Conservation (phyloP, 2,329 filamentous ascomycete genomes). For the Alternaria triticina region DNA sequence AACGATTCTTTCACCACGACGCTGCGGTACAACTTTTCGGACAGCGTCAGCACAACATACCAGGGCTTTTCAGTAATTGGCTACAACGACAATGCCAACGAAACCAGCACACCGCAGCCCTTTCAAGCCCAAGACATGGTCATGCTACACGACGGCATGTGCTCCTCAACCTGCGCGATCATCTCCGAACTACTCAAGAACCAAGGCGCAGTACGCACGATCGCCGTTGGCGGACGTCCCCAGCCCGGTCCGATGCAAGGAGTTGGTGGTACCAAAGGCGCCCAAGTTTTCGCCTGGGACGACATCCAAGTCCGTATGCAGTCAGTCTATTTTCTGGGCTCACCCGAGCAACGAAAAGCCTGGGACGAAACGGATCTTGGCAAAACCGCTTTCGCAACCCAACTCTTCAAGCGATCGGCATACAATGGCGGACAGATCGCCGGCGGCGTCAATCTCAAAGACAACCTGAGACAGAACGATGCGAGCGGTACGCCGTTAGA, state of each 20-base stretch:
- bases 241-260: slow-evolving; percentile 52
- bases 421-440: slow-evolving; percentile 31
- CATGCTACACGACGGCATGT: slow-evolving; percentile 55
- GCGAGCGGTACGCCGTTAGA: slow-evolving; percentile 47
- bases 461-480: slow-evolving; percentile 48
- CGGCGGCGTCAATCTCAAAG: slow-evolving; percentile 45
- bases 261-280: slow-evolving; percentile 54
- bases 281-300: slow-evolving; percentile 46
- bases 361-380: slow-evolving; percentile 40
- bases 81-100: slow-evolving; percentile 36
- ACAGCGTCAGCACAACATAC: slow-evolving; percentile 38
- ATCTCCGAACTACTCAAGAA: slow-evolving; percentile 55
- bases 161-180: slow-evolving; percentile 55
- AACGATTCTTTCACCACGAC: slow-evolving; percentile 46
- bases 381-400: slow-evolving; percentile 41
- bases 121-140: slow-evolving; percentile 51
- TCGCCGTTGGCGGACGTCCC: slow-evolving; percentile 53
- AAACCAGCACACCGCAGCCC: slow-evolving; percentile 40
- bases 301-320: slow-evolving; percentile 42
- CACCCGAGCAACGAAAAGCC: slow-evolving; percentile 34
- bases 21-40: slow-evolving; percentile 47
- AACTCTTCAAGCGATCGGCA: slow-evolving; percentile 40
- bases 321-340: slow-evolving; percentile 39
- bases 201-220: slow-evolving; percentile 52
- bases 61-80: slow-evolving; percentile 40